Evolutionary conservation across 441 rosid genomes (phyloP).

Genomic region (Theobroma grandiflorum): DNA sequence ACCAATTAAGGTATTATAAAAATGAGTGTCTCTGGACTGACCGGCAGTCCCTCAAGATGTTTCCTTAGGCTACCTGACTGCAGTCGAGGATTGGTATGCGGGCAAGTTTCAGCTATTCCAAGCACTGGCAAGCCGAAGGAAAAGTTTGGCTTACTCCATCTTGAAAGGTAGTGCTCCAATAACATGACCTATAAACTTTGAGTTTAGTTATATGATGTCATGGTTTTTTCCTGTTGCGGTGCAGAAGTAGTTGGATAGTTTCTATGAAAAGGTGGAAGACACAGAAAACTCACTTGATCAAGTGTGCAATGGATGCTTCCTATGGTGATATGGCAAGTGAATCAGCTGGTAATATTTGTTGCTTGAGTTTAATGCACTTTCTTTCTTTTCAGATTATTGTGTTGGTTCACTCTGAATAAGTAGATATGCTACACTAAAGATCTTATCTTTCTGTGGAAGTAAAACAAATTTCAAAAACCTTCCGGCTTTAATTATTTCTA

Average conservation of each 20-base stretch:
- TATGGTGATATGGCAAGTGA: slow-evolving; percentile 69
- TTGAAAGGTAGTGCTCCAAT: slow-evolving; percentile 53
- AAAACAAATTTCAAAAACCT: slow-evolving; percentile 14
- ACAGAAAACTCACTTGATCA: slow-evolving; percentile 39
- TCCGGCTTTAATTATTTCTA: background rate
- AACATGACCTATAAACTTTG: slow-evolving; percentile 17
- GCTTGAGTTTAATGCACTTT: slow-evolving; percentile 9
- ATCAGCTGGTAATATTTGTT: slow-evolving; percentile 57
- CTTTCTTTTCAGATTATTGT: background rate
- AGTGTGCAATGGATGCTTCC: slow-evolving; percentile 83
- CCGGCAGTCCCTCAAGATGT: slow-evolving; percentile 61
- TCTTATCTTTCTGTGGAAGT: background rate
- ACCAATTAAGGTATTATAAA: slow-evolving; percentile 30
- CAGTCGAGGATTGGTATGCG: slow-evolving; percentile 33
- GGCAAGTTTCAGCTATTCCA: slow-evolving; percentile 44
- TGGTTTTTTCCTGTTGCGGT: slow-evolving; percentile 21
- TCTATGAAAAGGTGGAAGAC: slow-evolving; percentile 20
- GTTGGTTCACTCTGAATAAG: background rate
- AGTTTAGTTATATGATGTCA: slow-evolving; percentile 15
- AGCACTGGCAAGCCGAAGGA: slow-evolving; percentile 36
- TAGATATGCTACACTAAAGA: background rate
- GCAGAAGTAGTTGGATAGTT: slow-evolving; percentile 42
- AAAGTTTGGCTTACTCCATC: slow-evolving; percentile 33
- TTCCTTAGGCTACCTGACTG: slow-evolving; percentile 40
- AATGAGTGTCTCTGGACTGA: slow-evolving; percentile 78